These are phyloP conservation scores for Calocybe cyanea DNA, from an alignment of 768 basidiomycete genomes.

Conservation along the genomic window DNA sequence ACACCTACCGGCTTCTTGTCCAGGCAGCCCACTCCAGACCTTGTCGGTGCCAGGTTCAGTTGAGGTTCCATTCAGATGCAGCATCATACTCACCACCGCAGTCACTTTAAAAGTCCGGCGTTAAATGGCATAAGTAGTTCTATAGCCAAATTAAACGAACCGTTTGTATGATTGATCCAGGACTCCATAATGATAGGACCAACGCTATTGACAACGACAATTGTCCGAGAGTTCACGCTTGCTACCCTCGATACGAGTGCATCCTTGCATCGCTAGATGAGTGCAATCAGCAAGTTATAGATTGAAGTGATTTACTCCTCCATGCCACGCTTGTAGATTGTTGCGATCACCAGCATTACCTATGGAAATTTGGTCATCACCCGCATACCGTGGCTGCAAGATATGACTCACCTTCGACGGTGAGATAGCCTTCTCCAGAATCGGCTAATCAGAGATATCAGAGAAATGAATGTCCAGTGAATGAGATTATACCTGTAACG, in stretches of 20 bases:
- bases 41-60: constrained; percentile 9
- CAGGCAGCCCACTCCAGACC: constrained; percentile 55
- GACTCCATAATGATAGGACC: constrained; percentile 56
- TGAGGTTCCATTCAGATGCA: no score
- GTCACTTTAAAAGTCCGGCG: constrained; percentile 22
- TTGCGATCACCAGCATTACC: constrained; percentile 57
- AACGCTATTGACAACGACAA: constrained; percentile 67
- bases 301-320: constrained; percentile 28
- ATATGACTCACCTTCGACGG: constrained; percentile 32
- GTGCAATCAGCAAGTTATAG: neutral
- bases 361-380: neutral
- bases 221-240: constrained; percentile 49
- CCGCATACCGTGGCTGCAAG: neutral
- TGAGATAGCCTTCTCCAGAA: constrained; percentile 42
- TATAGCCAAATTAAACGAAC: constrained; percentile 10
- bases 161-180: constrained; percentile 56
- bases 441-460: constrained; percentile 23
- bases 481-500: constrained; percentile 32
- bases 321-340: constrained; percentile 47
- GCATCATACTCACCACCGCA: constrained; percentile 27
- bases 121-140: neutral
- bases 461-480: neutral
- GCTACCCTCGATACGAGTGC: constrained; percentile 50
- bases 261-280: constrained; percentile 24
- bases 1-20: constrained; percentile 54